These are phyloP conservation scores for Ceratocystis alfenasii DNA, from an alignment of 2,329 filamentous ascomycete species.

Conservation along the genomic window DNA sequence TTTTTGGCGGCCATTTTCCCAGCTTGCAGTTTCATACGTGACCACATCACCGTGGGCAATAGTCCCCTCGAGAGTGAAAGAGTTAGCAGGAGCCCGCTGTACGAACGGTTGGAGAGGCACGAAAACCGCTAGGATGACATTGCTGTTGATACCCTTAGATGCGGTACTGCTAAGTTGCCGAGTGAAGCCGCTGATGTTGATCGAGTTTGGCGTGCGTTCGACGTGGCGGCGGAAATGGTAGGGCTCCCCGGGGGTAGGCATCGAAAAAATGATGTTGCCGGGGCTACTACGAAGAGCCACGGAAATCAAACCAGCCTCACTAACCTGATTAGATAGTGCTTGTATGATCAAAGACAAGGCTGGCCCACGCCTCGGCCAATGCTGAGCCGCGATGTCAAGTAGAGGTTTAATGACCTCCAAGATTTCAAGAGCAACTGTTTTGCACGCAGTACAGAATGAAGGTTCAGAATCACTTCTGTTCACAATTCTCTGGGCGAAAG, in stretches of 20 bases:
- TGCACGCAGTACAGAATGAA: not conserved
- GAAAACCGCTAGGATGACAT: constrained; percentile 5
- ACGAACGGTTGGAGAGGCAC: constrained; percentile 16
- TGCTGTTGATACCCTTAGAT: not conserved
- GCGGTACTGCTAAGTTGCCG: not conserved
- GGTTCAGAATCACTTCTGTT: not conserved
- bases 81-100: not conserved
- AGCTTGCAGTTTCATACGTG: constrained; percentile 15
- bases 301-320: constrained; percentile 14
- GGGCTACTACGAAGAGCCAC: constrained; percentile 14
- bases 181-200: not conserved
- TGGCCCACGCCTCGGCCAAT: constrained; percentile 16
- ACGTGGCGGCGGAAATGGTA: constrained; percentile 16
- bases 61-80: not conserved
- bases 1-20: constrained; percentile 4
- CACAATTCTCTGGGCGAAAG: not conserved
- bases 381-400: constrained; percentile 10
- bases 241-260: constrained; percentile 16
- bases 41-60: constrained; percentile 15
- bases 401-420: constrained; percentile 15
- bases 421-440: constrained; percentile 7
- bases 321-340: constrained; percentile 10
- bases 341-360: constrained; percentile 10
- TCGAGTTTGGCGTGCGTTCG: not conserved
- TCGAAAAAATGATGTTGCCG: not conserved